These are phyloP conservation scores for Hawksworthiomyces lignivorus DNA, from an alignment of 2,329 filamentous ascomycete genomes.

Conservation along the genomic window DNA sequence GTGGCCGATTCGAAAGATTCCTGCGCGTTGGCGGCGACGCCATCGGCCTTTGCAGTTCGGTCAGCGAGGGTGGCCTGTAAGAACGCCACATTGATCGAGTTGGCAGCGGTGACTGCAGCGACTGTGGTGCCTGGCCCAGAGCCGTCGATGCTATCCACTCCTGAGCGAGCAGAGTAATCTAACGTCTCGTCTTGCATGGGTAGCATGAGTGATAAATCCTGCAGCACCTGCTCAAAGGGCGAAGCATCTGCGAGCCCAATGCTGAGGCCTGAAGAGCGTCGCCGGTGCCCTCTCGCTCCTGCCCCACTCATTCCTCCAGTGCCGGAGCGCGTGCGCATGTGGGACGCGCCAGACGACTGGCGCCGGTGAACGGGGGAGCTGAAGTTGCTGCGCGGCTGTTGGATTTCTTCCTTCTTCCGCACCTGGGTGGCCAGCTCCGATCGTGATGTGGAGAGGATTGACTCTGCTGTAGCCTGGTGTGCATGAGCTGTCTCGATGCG, in stretches of 20 bases:
- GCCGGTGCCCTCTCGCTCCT: slow-evolving; percentile 16
- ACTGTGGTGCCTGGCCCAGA: slow-evolving; percentile 6
- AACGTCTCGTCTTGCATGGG: slow-evolving; percentile 27
- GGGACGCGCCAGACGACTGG: slow-evolving; percentile 22
- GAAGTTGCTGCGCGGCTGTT: slow-evolving; percentile 17
- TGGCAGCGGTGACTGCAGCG: neutral
- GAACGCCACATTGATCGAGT: slow-evolving; percentile 13
- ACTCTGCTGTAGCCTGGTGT: slow-evolving; percentile 32
- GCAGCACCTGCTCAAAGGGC: slow-evolving; percentile 40
- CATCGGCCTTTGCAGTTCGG: slow-evolving; percentile 33
- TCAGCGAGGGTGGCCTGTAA: slow-evolving; percentile 29
- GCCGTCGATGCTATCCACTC: neutral
- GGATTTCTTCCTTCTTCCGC: neutral
- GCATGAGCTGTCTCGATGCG: slow-evolving; percentile 38
- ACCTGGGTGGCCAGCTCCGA: slow-evolving; percentile 31
- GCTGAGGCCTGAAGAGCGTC: slow-evolving; percentile 27
- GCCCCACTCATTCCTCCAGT: slow-evolving; percentile 10
- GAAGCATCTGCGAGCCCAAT: slow-evolving; percentile 25
- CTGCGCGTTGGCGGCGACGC: slow-evolving; percentile 38
- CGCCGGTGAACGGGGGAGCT: slow-evolving; percentile 27
- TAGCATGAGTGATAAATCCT: slow-evolving; percentile 36
- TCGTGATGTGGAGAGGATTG: slow-evolving; percentile 35
- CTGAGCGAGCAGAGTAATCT: slow-evolving; percentile 15
- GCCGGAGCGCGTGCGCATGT: slow-evolving; percentile 25
- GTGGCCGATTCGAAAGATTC: slow-evolving; percentile 40